phyloP scores from a whole-genome alignment of 345 rosid genomes.

The Rhodamnia rubescens region DNA sequence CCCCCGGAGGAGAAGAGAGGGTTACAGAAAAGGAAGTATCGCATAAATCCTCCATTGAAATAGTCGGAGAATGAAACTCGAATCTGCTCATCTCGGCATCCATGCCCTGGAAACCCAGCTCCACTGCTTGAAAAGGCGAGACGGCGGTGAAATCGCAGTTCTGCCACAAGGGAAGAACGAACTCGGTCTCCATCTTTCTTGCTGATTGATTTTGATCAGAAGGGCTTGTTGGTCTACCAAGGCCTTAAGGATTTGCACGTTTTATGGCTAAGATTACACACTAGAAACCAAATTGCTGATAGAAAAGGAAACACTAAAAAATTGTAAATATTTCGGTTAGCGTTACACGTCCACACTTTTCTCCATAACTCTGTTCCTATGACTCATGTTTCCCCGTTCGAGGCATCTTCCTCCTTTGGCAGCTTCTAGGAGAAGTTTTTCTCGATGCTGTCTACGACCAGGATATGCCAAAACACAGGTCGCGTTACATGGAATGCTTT shows the following conservation, averaged over 20 bases:
- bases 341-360: not conserved
- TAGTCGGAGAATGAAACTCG: constrained; percentile 4
- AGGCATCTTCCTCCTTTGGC: not conserved
- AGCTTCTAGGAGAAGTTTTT: not conserved
- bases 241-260: not conserved
- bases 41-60: constrained; percentile 6
- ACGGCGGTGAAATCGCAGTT: not conserved
- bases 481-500: not conserved
- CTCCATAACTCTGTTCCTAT: not conserved
- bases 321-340: not conserved
- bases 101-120: not conserved
- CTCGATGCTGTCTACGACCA: not conserved
- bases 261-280: not conserved
- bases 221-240: not conserved
- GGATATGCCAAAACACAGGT: not conserved
- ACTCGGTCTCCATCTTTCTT: not conserved
- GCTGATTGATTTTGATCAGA: not conserved
- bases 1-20: not conserved
- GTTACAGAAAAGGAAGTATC: constrained; percentile 8
- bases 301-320: not conserved
- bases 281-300: not conserved
- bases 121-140: constrained; percentile 5
- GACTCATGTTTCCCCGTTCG: not conserved
- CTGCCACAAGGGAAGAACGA: not conserved
- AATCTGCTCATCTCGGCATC: constrained; percentile 4